A percentile compares a stretch with the other conserved stretches of the same genome.
Evolutionary conservation across 169 alveolate genomes (phyloP).

Genomic region (Blepharisma undulans): DNA sequence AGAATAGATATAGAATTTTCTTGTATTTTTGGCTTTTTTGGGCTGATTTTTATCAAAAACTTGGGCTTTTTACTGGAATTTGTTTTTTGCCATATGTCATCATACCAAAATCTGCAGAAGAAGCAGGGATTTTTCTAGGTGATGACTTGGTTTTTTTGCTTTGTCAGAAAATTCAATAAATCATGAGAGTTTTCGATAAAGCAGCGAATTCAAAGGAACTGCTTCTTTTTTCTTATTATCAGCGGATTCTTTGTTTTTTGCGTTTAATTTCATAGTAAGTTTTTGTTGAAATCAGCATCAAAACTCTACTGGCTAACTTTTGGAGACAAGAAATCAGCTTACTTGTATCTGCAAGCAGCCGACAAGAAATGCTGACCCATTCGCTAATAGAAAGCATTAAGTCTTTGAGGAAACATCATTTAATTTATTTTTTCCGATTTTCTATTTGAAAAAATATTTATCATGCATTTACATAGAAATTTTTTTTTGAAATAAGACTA

Average conservation of each 20-base stretch:
- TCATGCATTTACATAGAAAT: no score
- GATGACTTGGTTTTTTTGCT: neutral
- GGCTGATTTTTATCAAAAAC: no score
- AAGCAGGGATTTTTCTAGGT: neutral
- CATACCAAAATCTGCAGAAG: neutral
- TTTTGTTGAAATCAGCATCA: constrained; percentile 8
- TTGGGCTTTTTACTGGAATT: no score
- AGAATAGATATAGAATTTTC: no score
- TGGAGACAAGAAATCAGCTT: constrained; percentile 15
- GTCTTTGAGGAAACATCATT: no score
- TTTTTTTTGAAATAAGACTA: neutral
- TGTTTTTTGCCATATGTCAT: constrained; percentile 21
- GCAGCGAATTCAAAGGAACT: neutral
- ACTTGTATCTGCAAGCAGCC: neutral
- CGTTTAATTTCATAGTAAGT: no score
- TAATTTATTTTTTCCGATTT: no score
- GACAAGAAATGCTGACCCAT: neutral
- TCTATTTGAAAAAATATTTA: no score
- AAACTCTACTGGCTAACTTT: neutral
- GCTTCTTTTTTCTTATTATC: neutral
- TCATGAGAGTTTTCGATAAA: neutral
- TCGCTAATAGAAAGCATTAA: no score
- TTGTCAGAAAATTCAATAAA: neutral
- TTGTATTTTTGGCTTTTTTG: no score
- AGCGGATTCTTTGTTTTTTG: no score